Evolutionary conservation across 495 filamentous ascomycete species (phyloP).

Genomic region (Aspergillus indologenus): DNA sequence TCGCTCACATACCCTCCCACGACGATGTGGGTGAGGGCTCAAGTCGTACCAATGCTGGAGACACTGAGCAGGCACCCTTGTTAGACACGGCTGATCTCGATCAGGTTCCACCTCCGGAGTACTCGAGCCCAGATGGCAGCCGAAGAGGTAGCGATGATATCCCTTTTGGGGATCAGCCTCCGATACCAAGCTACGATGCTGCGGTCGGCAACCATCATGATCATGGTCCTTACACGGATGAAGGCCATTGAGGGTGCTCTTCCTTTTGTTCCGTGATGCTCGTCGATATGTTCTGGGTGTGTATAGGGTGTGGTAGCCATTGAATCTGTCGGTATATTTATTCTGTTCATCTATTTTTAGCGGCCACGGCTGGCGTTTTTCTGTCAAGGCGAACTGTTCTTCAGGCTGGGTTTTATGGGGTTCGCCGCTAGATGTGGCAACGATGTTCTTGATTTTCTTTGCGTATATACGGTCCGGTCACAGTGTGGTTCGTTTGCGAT

Average conservation of each 20-base stretch:
- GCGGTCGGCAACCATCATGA: slow-evolving; percentile 44
- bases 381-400: slow-evolving; percentile 20
- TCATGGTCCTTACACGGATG: slow-evolving; percentile 9
- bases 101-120: slow-evolving; percentile 61
- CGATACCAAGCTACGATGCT: slow-evolving; percentile 63
- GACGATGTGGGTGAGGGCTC: slow-evolving; percentile 75
- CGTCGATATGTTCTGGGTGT: slow-evolving; percentile 5
- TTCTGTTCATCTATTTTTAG: slow-evolving; percentile 25
- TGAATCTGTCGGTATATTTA: slow-evolving; percentile 15
- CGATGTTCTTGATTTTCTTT: slow-evolving; percentile 4
- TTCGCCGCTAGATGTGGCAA: slow-evolving; percentile 15
- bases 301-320: slow-evolving; percentile 17
- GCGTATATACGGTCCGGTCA: slow-evolving; percentile 24
- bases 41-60: slow-evolving; percentile 50
- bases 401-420: slow-evolving; percentile 13
- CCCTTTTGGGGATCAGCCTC: slow-evolving; percentile 41
- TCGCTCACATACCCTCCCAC: slow-evolving; percentile 67
- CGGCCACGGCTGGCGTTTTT: slow-evolving; percentile 31
- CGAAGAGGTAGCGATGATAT: slow-evolving; percentile 50
- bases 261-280: slow-evolving; percentile 1
- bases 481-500: slow-evolving; percentile 9
- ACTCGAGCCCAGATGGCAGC: slow-evolving; percentile 65
- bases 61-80: slow-evolving; percentile 30
- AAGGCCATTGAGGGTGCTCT: slow-evolving; percentile 3
- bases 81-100: slow-evolving; percentile 36